phyloP scores from a whole-genome alignment of 768 basidiomycete species.

The Suillus fuscotomentosus region DNA sequence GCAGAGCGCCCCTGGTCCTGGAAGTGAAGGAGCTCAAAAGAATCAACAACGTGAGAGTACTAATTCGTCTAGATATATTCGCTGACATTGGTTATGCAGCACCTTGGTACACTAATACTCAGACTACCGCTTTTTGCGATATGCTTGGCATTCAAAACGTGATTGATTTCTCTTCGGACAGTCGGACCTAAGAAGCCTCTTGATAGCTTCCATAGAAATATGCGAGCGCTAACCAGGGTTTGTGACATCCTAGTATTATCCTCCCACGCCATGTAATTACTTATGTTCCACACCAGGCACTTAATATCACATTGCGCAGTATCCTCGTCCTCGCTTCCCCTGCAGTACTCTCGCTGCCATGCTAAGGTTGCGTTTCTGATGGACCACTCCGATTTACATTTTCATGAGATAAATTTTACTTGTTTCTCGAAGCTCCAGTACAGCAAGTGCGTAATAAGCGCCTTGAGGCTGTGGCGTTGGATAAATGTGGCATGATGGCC shows the following conservation, averaged over 20 bases:
- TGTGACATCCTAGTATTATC: not conserved
- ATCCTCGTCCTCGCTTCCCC: not conserved
- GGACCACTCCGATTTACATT: not conserved
- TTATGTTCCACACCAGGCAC: not conserved
- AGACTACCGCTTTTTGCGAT: conserved; percentile 82
- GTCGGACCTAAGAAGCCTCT: not conserved
- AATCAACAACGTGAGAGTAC: conserved; percentile 36
- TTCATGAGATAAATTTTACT: not conserved
- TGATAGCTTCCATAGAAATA: not conserved
- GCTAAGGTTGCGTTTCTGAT: not conserved
- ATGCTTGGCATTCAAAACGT: conserved; percentile 81
- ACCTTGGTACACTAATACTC: conserved; percentile 80
- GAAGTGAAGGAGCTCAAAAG: conserved; percentile 38
- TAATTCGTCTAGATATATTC: not conserved
- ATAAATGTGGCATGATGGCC: not conserved
- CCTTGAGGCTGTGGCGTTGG: not conserved
- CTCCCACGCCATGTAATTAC: not conserved
- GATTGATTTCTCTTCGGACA: conserved; percentile 37
- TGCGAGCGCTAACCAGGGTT: not conserved
- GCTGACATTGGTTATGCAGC: conserved; percentile 40
- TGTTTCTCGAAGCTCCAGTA: not conserved
- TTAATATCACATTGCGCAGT: not conserved
- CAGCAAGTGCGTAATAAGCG: not conserved
- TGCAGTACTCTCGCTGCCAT: not conserved
- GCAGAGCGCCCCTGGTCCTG: conserved; percentile 60